Evolutionary conservation across 2,329 filamentous ascomycete species (phyloP).

Genomic region (Helotiales sp.): DNA sequence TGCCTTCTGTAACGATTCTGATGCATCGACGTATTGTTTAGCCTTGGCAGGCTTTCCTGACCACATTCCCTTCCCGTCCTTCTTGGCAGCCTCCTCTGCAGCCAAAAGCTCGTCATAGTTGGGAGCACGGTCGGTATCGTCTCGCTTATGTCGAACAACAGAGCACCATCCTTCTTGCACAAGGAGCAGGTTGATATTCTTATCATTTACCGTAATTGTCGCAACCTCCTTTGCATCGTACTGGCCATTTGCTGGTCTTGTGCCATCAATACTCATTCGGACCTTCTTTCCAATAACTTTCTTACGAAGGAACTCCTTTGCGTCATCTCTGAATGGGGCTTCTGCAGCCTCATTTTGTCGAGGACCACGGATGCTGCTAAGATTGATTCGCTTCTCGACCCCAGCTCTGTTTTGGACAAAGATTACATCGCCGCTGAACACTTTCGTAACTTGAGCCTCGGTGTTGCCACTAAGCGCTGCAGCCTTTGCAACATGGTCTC

Average conservation of each 20-base stretch:
- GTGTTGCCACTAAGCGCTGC: constrained; percentile 60
- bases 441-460: constrained; percentile 81
- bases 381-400: constrained; percentile 82
- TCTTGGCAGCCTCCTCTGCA: constrained; percentile 80
- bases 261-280: constrained; percentile 83
- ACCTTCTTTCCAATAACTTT: constrained; percentile 95
- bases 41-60: constrained; percentile 81
- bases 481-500: constrained; percentile 72
- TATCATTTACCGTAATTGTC: constrained; percentile 78
- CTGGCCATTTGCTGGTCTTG: constrained; percentile 83
- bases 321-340: constrained; percentile 84
- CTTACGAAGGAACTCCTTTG: constrained; percentile 94
- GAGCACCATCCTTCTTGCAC: constrained; percentile 94
- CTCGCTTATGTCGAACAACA: constrained; percentile 91
- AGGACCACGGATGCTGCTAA: constrained; percentile 93
- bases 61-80: constrained; percentile 93
- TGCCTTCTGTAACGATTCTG: constrained; percentile 89
- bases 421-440: constrained; percentile 87
- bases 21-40: constrained; percentile 85
- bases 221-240: constrained; percentile 96
- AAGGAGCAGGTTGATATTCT: constrained; percentile 80
- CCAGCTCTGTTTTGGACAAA: constrained; percentile 83
- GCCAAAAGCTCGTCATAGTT: constrained; percentile 89
- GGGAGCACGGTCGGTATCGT: constrained; percentile 89
- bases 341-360: constrained; percentile 85